Evolutionary conservation across 257 asterid genomes (phyloP).

Genomic region (Verbascum thapsus): DNA sequence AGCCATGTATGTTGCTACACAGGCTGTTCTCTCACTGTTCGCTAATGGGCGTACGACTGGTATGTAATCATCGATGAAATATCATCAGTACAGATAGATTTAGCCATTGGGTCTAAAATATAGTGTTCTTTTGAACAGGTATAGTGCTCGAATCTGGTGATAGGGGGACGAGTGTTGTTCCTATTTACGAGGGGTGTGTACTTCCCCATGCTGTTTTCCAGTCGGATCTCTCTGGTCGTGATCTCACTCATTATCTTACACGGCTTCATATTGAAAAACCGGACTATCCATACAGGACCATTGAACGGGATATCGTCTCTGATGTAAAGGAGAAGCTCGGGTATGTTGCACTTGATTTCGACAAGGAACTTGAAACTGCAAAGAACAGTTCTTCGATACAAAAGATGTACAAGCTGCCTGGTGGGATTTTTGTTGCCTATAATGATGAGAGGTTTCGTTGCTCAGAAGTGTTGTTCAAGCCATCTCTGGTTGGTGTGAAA

Average conservation of each 20-base stretch:
- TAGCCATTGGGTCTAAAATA: neutral
- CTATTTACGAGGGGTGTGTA: constrained; percentile 46
- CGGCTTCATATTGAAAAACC: constrained; percentile 46
- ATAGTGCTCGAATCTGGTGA: constrained; percentile 51
- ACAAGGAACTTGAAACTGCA: constrained; percentile 44
- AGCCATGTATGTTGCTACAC: constrained; percentile 51
- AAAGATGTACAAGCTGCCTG: constrained; percentile 47
- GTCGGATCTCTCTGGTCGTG: constrained; percentile 48
- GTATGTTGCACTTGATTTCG: constrained; percentile 46
- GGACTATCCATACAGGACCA: constrained; percentile 46
- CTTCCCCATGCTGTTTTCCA: constrained; percentile 48
- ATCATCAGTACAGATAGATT: neutral
- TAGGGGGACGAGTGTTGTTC: constrained; percentile 51
- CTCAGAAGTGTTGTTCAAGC: constrained; percentile 49
- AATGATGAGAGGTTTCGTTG: constrained; percentile 54
- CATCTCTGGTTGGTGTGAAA: constrained; percentile 46
- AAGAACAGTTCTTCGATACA: constrained; percentile 44
- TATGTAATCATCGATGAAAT: constrained; percentile 19
- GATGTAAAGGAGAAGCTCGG: constrained; percentile 49
- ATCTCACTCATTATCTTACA: constrained; percentile 48
- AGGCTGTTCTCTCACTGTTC: constrained; percentile 52
- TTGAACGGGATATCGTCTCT: constrained; percentile 49
- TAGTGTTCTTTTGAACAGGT: constrained; percentile 28
- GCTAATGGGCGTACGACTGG: constrained; percentile 60
- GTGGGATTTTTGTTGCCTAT: constrained; percentile 43